Evolutionary conservation across 164 flowering plant species (phyloP), one percentile per base, ranked within the genome.

Genomic region (Stephania yunnanensis): DNA sequence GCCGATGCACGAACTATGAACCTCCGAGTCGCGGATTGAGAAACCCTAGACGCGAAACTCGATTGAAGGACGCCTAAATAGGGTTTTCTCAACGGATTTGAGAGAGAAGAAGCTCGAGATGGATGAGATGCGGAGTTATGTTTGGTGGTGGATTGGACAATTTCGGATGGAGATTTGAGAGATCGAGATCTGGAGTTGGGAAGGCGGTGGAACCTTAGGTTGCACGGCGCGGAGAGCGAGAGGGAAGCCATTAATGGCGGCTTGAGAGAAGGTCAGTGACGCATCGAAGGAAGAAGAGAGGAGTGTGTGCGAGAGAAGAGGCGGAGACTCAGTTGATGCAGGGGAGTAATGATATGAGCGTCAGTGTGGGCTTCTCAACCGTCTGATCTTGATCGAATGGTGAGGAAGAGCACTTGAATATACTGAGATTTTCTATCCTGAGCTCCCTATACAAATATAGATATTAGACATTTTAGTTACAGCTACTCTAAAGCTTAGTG

Each of bases 211-310:
- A 81, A 74, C 46, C 82, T 80, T 30, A 78, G 70, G 67, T 81
- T 82, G 76, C 75, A 77, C 30, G 89, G 79, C 71, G 83, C 73
- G 63, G 86, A 80, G 76, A 87, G 83, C 10, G 87, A 81, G 58
- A 89, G 71, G 10, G 92, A 84, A 83, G 90, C 89, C 92, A 89
- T 87, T 48, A 46, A 69, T 46, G 76, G 73, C 75, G 78, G 44
- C 10, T 17, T n/a, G 4, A 52, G 50, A 30, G 55, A 50, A 50
- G 55, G 11, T 7, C 55, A 7, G 55, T 9, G 55, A 50, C 11
- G 55, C 55, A 50, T 50, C 12, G 55, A 50, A 50, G 55, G 15
- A 50, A 11, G 11, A 15, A 50, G 53, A 48, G 13, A 12, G 13
- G 4, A 48, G 42, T 36, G 42, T 36, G 42, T 36, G 42, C 42